Evolutionary conservation across 192 early-diverging fungal species (phyloP).

Genomic region (Podila epicladia): DNA sequence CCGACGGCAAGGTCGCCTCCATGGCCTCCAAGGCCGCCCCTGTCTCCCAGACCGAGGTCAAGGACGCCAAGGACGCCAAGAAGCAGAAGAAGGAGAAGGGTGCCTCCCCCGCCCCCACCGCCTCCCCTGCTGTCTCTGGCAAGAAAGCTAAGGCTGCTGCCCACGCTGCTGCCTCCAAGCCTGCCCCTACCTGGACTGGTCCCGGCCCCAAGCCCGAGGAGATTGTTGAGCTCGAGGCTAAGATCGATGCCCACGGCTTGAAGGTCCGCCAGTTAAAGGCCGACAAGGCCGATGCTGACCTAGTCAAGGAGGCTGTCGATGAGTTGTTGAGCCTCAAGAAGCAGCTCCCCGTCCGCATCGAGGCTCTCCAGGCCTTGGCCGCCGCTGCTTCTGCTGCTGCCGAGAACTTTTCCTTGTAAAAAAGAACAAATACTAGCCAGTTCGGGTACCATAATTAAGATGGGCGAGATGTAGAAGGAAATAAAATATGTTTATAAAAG

Average conservation of each 20-base stretch:
- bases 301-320: conserved; percentile 30
- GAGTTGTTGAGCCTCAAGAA: conserved; percentile 43
- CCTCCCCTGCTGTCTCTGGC: conserved; percentile 20
- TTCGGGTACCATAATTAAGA: too few species aligned
- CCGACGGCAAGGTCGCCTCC: conserved; percentile 88
- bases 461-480: too few species aligned
- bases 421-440: not conserved
- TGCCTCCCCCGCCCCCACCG: conserved; percentile 1
- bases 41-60: conserved; percentile 17
- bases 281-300: conserved; percentile 32
- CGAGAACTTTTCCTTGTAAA: conserved; percentile 19
- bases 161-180: conserved; percentile 31
- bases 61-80: conserved; percentile 49
- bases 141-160: conserved; percentile 50
- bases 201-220: conserved; percentile 34
- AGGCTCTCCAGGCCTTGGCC: conserved; percentile 30
- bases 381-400: conserved; percentile 32
- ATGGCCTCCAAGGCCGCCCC: conserved; percentile 71
- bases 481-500: too few species aligned
- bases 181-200: conserved; percentile 35
- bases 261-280: conserved; percentile 44
- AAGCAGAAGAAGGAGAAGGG: conserved; percentile 41
- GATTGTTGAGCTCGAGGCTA: conserved; percentile 46
- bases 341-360: conserved; percentile 36
- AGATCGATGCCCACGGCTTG: conserved; percentile 33